Evolutionary conservation across 2,329 filamentous ascomycete species (phyloP), one percentile per base, ranked within the genome.

Genomic region (Scopulariopsis brevicaulis): DNA sequence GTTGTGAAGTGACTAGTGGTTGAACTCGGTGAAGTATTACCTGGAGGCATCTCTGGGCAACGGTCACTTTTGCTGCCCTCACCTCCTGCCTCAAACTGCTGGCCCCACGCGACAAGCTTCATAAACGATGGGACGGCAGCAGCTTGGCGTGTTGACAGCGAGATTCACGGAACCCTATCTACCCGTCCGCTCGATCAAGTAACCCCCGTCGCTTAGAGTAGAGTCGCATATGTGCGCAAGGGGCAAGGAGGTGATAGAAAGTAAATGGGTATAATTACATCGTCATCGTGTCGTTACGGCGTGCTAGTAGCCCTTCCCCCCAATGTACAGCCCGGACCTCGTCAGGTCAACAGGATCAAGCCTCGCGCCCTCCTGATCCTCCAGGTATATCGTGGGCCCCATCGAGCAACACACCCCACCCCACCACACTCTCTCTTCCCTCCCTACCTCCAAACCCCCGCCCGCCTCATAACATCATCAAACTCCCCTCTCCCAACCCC

Each of bases 401-500:
- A 46, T 28, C 28, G 35, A 54, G 22, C 20, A 58, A 32, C 53
- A 54, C 37, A 40, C 48, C 28, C 25, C 34, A 12, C 57, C 28
- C 48, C n/a, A 11, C 6, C 24, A 53, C 57, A 48, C 37, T 18
- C 22, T 14, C 51, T 25, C 18, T 6, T 85, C 78, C n/a, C 43
- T 10, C 7, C 46, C 46, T 50, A 86, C 69, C 83, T 84, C 80
- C 93, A 93, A 43, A 92, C 85, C 1, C 91, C 91, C 6, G 91
- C 92, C 65, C 88, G 78, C 63, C 78, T 82, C 90, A 96, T 93
- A 5, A 96, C 89, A 58, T 82, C 82, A 71, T 91, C 87, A 72
- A 96, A 96, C 67, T 96, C 90, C 56, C 88, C 85, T 66, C 85
- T 76, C 48, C 77, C 82, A 11, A 96, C 93, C 8, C 88, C 90